Base-by-base conservation (phyloP, 345 rosid genomes). In the Geranium brycei region DNA sequence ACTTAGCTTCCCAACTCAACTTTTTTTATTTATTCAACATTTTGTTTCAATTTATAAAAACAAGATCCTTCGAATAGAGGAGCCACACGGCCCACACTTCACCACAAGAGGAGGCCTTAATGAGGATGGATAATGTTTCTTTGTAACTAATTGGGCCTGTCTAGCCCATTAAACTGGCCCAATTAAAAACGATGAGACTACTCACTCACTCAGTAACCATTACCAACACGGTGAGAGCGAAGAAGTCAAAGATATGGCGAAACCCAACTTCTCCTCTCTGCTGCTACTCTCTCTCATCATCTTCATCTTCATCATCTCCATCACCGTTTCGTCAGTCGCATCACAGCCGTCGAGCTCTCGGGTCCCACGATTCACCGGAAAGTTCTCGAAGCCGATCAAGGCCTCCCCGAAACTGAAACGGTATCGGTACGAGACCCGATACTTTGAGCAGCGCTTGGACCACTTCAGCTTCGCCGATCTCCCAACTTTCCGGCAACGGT, bases 401-500 rank as follows among this genome's bases (percentile, higher is more conserved):
- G 32, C 68, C 58, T 60, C 51, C 55, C 62, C 15, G 31, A 40
- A 30, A 4, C 64, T 18, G 4, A 58, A 31, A 2, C 69, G 31
- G 31, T 71, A 68, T 77, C 71, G 10, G 10, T 89, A 89, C 78
- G 86, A 89, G 63, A 87, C 84, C 5, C 75, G 77, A 64, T 86
- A 77, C 60, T 83, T 83, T 68, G 58, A 74, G 62, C 96, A 89
- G 72, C 74, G 64, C 53, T 85, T 89, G 51, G 96, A 89, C 66
- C 96, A 86, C 70, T 89, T 89, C 83, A 86, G 92, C 77, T 89
- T 89, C 82, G 69, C 81, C 8, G 79, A 81, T 61, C 79, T 78
- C 70, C 83, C 87, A 31, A 72, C 57, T 17, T 89, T 84, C 79
- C 66, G 70, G 58, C 91, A 84, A 62, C 79, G 96, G 4, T 89